These are phyloP conservation scores for Reutealis trisperma DNA, from an alignment of 345 rosid species.

Conservation along the genomic window DNA sequence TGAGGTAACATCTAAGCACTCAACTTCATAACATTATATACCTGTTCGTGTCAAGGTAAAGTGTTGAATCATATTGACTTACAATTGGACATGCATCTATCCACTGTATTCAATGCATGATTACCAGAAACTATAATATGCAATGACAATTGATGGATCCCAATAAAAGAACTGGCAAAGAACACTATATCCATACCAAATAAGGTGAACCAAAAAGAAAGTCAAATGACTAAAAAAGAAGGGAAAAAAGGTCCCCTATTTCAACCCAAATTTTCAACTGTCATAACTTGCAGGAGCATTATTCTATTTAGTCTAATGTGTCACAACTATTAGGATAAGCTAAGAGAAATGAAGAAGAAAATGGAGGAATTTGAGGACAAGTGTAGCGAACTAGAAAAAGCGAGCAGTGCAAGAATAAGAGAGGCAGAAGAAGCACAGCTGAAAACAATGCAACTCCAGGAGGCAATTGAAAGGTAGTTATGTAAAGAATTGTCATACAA, in stretches of 20 bases:
- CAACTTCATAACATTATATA: not conserved
- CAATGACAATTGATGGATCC: not conserved
- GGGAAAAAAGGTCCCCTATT: no score
- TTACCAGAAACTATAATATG: not conserved
- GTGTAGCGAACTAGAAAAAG: slow-evolving; percentile 43
- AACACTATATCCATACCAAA: no score
- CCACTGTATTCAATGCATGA: not conserved
- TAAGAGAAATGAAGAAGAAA: slow-evolving; percentile 38
- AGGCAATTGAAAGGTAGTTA: slow-evolving; percentile 48
- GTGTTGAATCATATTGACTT: not conserved
- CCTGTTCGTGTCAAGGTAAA: not conserved
- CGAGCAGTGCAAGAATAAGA: slow-evolving; percentile 37
- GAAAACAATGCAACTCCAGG: slow-evolving; percentile 48
- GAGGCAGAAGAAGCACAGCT: slow-evolving; percentile 57
- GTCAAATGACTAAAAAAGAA: no score
- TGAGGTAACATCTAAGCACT: slow-evolving; percentile 40
- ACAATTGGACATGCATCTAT: not conserved
- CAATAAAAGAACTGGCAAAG: not conserved
- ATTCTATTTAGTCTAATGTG: slow-evolving; percentile 18
- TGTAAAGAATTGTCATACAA: slow-evolving; percentile 4
- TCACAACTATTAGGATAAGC: slow-evolving; percentile 40
- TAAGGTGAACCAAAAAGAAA: no score
- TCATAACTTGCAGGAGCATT: no score
- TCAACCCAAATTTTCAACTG: no score
- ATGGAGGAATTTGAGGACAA: slow-evolving; percentile 47